A percentile compares a stretch with the other conserved stretches of the same genome.
Conservation (phyloP, 2,329 filamentous ascomycete genomes). For the Alternaria gansuensis region DNA sequence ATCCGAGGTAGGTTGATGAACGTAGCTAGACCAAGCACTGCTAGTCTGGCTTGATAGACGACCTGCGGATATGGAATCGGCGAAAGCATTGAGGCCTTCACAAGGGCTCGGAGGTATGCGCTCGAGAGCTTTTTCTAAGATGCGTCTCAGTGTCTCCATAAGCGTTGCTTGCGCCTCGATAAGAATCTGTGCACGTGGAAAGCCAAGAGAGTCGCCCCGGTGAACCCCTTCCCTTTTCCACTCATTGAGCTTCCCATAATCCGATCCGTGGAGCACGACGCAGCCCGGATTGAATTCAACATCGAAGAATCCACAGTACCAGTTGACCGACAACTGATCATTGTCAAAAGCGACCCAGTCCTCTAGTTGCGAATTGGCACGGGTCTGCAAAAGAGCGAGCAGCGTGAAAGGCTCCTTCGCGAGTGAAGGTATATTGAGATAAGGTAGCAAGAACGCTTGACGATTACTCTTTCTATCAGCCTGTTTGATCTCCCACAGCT, state of each 20-base stretch:
- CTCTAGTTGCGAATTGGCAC: too few relatives aligned
- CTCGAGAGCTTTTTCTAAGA: conserved; percentile 10
- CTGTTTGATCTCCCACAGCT: not conserved
- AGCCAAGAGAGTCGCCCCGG: conserved; percentile 29
- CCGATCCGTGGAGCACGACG: not conserved
- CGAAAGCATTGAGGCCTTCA: not conserved
- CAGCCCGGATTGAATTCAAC: not conserved
- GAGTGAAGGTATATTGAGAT: too few relatives aligned
- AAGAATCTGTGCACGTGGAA: conserved; percentile 29
- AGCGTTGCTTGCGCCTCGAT: conserved; percentile 32
- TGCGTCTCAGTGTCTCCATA: conserved; percentile 20
- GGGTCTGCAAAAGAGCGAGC: too few relatives aligned
- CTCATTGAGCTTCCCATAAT: conserved; percentile 7
- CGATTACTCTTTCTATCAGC: not conserved
- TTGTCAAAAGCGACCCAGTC: too few relatives aligned
- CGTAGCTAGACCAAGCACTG: conserved; percentile 21
- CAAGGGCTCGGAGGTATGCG: not conserved
- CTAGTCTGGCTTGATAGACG: not conserved
- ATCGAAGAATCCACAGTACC: not conserved
- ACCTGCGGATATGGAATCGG: not conserved
- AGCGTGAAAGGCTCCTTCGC: too few relatives aligned
- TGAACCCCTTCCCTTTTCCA: conserved; percentile 29
- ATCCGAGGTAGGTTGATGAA: conserved; percentile 22
- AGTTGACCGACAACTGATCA: too few relatives aligned
- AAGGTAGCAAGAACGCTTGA: too few relatives aligned